A percentile compares a stretch with the other conserved stretches of the same genome.
Evolutionary conservation across 306 rosid species (phyloP).

Genomic region (Carpinus viminea): DNA sequence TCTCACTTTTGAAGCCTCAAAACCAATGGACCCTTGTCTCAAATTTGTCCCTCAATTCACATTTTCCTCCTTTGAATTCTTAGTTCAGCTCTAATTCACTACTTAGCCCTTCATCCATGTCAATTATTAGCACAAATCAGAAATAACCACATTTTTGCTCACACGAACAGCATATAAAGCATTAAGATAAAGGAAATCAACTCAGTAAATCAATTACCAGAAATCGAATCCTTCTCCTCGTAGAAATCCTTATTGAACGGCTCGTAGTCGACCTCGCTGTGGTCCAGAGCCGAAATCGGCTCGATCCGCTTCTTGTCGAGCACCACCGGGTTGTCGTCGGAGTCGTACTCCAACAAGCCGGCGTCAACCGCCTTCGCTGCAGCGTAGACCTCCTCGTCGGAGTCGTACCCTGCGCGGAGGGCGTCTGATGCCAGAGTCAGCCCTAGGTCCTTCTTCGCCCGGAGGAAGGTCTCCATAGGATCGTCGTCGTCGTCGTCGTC

Average conservation of each 20-base stretch:
- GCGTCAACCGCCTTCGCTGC: conserved; percentile 98
- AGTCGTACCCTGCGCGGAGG: conserved; percentile 81
- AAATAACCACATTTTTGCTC: not conserved
- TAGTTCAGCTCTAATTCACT: not conserved
- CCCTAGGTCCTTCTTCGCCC: conserved; percentile 87
- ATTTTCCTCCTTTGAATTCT: not conserved
- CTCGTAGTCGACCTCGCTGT: conserved; percentile 77
- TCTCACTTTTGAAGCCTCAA: no score
- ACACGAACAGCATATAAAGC: not conserved
- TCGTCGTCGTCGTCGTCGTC: conserved; percentile 85
- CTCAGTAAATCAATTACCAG: conserved; percentile 46
- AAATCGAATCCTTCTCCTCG: conserved; percentile 78
- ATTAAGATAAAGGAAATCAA: not conserved
- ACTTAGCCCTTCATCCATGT: not conserved
- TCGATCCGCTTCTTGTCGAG: conserved; percentile 85
- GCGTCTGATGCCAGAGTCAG: conserved; percentile 89
- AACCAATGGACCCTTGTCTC: not conserved
- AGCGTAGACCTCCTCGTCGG: conserved; percentile 98
- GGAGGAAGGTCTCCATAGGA: conserved; percentile 85
- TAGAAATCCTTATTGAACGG: conserved; percentile 86
- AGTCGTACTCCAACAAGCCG: conserved; percentile 86
- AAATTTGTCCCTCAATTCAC: not conserved
- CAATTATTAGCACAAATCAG: not conserved
- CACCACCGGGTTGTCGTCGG: conserved; percentile 85
- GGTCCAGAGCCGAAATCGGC: conserved; percentile 86